phyloP scores from a whole-genome alignment of 2,329 filamentous ascomycete genomes.

The Venturiaceae sp. region DNA sequence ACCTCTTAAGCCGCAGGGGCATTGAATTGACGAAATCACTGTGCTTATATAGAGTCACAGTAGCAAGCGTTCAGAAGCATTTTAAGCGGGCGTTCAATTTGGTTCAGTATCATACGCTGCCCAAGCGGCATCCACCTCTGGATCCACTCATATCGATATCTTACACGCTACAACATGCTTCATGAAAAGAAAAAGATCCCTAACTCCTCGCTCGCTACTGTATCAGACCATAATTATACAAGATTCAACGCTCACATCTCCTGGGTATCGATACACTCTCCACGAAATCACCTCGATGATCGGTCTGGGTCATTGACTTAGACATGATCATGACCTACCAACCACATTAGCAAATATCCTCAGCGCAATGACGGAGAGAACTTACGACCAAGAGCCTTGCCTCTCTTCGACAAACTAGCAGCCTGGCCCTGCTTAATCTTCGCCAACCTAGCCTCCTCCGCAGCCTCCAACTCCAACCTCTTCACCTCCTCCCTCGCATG shows the following conservation, averaged over 20 bases:
- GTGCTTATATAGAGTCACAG: too few relatives aligned
- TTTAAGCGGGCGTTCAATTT: too few relatives aligned
- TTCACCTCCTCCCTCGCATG: slow-evolving; percentile 56
- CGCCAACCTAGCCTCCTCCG: slow-evolving; percentile 53
- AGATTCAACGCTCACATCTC: too few relatives aligned
- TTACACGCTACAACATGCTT: neutral
- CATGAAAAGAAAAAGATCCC: neutral
- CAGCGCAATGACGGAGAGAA: neutral
- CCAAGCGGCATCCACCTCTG: too few relatives aligned
- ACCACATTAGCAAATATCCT: neutral
- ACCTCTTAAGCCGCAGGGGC: too few relatives aligned
- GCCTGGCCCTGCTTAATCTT: slow-evolving; percentile 62
- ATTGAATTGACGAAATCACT: too few relatives aligned
- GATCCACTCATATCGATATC: too few relatives aligned
- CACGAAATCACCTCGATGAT: too few relatives aligned
- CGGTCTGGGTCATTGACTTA: neutral
- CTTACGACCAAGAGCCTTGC: slow-evolving; percentile 56
- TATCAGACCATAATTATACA: too few relatives aligned
- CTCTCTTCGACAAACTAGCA: slow-evolving; percentile 55
- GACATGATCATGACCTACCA: neutral
- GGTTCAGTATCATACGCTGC: too few relatives aligned
- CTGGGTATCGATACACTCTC: neutral
- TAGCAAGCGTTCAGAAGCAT: too few relatives aligned
- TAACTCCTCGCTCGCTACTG: neutral
- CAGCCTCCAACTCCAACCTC: slow-evolving; percentile 54